A percentile compares a stretch with the other conserved stretches of the same genome.
These are phyloP conservation scores for Pleurotus eryngii DNA, from an alignment of 768 basidiomycete species.

Conservation along the genomic window DNA sequence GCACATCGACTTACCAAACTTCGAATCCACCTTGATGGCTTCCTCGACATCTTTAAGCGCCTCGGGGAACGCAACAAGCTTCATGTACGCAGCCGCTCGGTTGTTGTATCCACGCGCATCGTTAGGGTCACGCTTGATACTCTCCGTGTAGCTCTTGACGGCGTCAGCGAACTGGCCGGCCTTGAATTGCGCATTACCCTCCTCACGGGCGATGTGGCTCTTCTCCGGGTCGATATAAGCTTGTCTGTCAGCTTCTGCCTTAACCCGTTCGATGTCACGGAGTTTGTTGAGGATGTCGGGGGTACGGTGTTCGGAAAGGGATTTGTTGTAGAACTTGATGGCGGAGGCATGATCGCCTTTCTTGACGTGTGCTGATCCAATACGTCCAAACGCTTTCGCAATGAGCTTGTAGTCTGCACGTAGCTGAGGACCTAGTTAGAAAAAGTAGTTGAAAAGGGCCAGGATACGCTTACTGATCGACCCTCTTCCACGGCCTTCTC, in stretches of 20 bases:
- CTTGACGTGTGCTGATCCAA: conserved; percentile 81
- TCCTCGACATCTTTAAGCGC: conserved; percentile 94
- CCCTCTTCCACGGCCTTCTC: conserved; percentile 98
- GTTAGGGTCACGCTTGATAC: conserved; percentile 90
- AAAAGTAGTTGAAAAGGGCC: neutral
- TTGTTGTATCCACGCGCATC: conserved; percentile 97
- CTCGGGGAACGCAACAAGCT: conserved; percentile 89
- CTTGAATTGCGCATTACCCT: conserved; percentile 93
- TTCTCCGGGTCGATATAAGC: conserved; percentile 87
- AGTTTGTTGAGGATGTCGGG: conserved; percentile 90
- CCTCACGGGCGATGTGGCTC: conserved; percentile 81
- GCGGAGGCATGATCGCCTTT: conserved; percentile 74
- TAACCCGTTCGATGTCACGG: conserved; percentile 74
- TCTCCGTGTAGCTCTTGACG: conserved; percentile 91
- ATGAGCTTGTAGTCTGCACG: conserved; percentile 94
- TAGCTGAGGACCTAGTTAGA: conserved; percentile 37
- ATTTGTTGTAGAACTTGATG: conserved; percentile 91
- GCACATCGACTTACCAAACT: conserved; percentile 55
- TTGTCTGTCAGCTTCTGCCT: conserved; percentile 72
- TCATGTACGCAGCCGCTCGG: conserved; percentile 96
- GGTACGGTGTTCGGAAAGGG: conserved; percentile 93
- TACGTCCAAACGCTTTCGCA: conserved; percentile 91
- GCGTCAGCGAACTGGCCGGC: conserved; percentile 86
- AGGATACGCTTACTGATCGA: conserved; percentile 49
- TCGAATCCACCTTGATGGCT: conserved; percentile 88